These are phyloP conservation scores for Yamadazyma buinensis DNA, from an alignment of 1,139 yeast genomes.

Conservation along the genomic window DNA sequence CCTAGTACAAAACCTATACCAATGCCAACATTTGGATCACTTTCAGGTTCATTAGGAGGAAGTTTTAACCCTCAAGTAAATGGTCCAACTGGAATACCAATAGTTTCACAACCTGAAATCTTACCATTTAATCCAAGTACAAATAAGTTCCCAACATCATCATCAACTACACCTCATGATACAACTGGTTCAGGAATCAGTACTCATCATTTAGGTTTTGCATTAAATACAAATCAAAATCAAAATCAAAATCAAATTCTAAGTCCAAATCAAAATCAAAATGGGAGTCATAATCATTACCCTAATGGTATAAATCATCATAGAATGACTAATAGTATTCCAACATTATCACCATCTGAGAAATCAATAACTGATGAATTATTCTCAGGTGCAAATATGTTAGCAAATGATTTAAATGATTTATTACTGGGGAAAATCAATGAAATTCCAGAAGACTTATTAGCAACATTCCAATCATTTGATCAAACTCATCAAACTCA, in stretches of 20 bases:
- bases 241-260: neutral
- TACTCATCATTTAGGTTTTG: too few relatives aligned
- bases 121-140: too few relatives aligned
- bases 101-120: neutral
- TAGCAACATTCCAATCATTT: slow-evolving; percentile 1
- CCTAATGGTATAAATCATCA: neutral
- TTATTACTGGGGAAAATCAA: slow-evolving; percentile 9
- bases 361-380: slow-evolving; percentile 5
- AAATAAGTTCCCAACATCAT: too few relatives aligned
- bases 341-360: slow-evolving; percentile 2
- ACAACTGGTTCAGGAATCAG: neutral
- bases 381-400: slow-evolving; percentile 11
- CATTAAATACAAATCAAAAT: neutral
- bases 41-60: slow-evolving; percentile 1
- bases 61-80: neutral
- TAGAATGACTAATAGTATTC: neutral
- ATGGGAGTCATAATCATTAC: neutral
- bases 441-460: slow-evolving; percentile 7
- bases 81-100: neutral
- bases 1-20: neutral
- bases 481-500: neutral
- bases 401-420: slow-evolving; percentile 13
- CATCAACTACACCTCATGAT: too few relatives aligned
- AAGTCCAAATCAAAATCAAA: neutral
- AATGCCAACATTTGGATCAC: slow-evolving; percentile 3